Conservation (phyloP, 192 early-diverging fungal genomes). For the Coemansia sp. region DNA sequence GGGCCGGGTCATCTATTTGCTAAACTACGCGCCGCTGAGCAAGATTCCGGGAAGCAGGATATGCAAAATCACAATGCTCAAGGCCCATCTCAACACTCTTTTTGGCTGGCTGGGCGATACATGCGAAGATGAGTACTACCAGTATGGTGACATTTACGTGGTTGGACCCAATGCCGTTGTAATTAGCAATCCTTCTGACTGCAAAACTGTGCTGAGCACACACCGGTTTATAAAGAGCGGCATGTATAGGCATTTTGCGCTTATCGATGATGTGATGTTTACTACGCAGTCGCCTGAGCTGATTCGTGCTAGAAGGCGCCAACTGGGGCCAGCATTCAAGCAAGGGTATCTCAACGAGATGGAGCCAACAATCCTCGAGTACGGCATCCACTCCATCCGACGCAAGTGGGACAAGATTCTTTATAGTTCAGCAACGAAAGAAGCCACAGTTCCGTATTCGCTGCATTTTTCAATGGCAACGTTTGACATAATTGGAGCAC, state of each 20-base stretch:
- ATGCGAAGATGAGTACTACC: constrained; percentile 19
- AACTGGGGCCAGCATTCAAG: constrained; percentile 36
- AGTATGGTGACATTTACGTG: constrained; percentile 37
- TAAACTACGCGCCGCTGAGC: constrained; percentile 25
- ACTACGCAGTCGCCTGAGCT: constrained; percentile 28
- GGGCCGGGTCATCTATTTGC: constrained; percentile 9
- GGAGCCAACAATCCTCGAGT: constrained; percentile 40
- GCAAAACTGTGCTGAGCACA: constrained; percentile 16
- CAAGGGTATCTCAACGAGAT: constrained; percentile 21
- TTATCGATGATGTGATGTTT: constrained; percentile 23
- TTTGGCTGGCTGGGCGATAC: constrained; percentile 16
- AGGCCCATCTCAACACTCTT: constrained; percentile 4
- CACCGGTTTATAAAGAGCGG: constrained; percentile 32
- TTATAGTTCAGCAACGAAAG: not conserved
- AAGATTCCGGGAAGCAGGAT: constrained; percentile 17
- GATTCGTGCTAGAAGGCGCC: constrained; percentile 15
- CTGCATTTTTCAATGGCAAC: constrained; percentile 24
- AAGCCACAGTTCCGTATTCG: constrained; percentile 22
- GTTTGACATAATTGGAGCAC: constrained; percentile 35
- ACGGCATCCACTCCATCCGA: constrained; percentile 22
- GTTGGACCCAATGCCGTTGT: constrained; percentile 30
- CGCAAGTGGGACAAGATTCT: constrained; percentile 29
- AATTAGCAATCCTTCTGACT: constrained; percentile 26
- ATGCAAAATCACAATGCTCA: constrained; percentile 8
- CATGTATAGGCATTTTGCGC: constrained; percentile 26